A percentile compares a stretch with the other conserved stretches of the same genome.
These are phyloP conservation scores for Colletotrichum scovillei DNA, from an alignment of 2,329 filamentous ascomycete species.

Conservation along the genomic window DNA sequence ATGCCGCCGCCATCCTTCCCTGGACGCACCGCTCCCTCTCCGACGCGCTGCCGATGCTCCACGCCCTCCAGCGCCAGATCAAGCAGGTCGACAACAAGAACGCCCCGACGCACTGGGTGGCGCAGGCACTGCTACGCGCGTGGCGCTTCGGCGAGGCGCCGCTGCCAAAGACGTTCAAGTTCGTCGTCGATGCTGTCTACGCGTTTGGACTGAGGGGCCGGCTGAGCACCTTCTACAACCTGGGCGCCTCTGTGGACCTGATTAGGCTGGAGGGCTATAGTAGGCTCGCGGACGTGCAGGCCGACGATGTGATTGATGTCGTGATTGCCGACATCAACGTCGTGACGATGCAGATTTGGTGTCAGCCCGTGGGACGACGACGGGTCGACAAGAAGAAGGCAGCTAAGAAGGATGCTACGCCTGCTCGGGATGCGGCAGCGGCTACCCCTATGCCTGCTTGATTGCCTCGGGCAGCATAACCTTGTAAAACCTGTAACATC, in stretches of 20 bases:
- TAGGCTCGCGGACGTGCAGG: slow-evolving; percentile 54
- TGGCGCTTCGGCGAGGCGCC: slow-evolving; percentile 65
- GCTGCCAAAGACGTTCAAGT: slow-evolving; percentile 60
- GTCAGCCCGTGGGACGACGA: slow-evolving; percentile 7
- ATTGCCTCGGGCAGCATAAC: background rate
- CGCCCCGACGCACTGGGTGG: slow-evolving; percentile 64
- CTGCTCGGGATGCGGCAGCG: background rate
- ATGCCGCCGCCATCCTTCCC: slow-evolving; percentile 52
- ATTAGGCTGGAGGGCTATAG: slow-evolving; percentile 49
- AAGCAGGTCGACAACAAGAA: slow-evolving; percentile 54
- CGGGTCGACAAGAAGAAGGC: too few relatives aligned
- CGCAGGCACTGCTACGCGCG: slow-evolving; percentile 69
- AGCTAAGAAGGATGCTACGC: background rate
- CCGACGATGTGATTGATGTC: slow-evolving; percentile 67
- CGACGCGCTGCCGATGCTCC: slow-evolving; percentile 60
- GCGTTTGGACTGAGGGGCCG: slow-evolving; percentile 50
- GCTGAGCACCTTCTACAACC: slow-evolving; percentile 62
- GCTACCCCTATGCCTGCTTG: background rate
- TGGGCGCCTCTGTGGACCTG: slow-evolving; percentile 54
- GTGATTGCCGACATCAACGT: slow-evolving; percentile 66
- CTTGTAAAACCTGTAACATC: background rate
- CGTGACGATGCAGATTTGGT: slow-evolving; percentile 26
- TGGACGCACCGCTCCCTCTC: slow-evolving; percentile 56
- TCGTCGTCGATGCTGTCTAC: slow-evolving; percentile 56
- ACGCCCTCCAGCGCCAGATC: slow-evolving; percentile 64